Evolutionary conservation across 2,329 filamentous ascomycete genomes (phyloP).

Genomic region (Coniochaeta sp.): DNA sequence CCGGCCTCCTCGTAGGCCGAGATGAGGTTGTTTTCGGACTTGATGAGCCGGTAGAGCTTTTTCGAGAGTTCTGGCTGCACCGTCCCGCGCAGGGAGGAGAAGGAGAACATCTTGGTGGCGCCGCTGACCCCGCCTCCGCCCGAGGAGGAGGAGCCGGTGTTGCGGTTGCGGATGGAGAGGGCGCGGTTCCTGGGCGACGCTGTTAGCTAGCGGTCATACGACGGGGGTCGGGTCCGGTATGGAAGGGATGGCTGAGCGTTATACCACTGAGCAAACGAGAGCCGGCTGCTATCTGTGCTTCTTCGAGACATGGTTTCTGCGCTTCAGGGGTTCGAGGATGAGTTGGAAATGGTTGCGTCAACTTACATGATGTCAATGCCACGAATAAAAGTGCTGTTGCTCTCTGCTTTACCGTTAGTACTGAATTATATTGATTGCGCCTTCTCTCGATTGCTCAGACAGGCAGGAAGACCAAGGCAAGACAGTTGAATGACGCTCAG

Average conservation of each 20-base stretch:
- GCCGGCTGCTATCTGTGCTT: constrained; percentile 1
- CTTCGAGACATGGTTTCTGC: not conserved
- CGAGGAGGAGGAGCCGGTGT: not conserved
- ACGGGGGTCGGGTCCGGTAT: not conserved
- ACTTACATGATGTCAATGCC: constrained; percentile 2
- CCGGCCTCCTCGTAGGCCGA: constrained; percentile 76
- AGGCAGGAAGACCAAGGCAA: not conserved
- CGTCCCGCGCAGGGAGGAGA: constrained; percentile 77
- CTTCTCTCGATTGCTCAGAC: not conserved
- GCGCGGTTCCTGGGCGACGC: not conserved
- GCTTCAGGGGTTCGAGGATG: not conserved
- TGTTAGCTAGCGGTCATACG: not conserved
- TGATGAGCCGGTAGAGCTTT: constrained; percentile 86
- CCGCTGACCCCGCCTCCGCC: constrained; percentile 45
- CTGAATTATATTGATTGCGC: not conserved
- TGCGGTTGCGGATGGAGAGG: constrained; percentile 2
- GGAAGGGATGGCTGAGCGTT: not conserved
- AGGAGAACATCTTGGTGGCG: constrained; percentile 51
- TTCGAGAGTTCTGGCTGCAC: constrained; percentile 84
- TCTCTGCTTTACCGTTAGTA: not conserved
- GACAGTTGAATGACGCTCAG: not conserved
- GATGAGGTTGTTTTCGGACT: constrained; percentile 87
- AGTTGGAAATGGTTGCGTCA: not conserved
- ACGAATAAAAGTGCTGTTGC: not conserved
- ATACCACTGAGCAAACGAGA: constrained; percentile 2